Evolutionary conservation across 1,284 basidiomycete genomes (phyloP).

Genomic region (Cerioporus squamosus): DNA sequence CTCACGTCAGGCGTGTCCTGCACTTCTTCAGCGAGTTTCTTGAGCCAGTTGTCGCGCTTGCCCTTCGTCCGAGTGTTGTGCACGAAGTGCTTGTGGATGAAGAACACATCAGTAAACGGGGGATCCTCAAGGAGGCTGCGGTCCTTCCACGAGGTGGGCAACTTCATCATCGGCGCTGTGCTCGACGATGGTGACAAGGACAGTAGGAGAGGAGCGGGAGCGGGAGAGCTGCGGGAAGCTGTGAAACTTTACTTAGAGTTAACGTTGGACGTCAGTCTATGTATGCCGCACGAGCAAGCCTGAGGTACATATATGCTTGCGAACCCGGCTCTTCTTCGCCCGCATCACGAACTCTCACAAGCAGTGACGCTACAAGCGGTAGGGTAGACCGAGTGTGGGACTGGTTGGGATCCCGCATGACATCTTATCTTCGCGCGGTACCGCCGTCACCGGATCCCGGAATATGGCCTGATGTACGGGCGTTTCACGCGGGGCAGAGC

Average conservation of each 20-base stretch:
- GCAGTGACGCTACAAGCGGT: too few relatives aligned
- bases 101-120: conserved; percentile 33
- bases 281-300: too few relatives aligned
- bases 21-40: conserved; percentile 11
- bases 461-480: too few relatives aligned
- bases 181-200: background rate
- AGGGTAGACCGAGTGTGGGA: background rate
- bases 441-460: too few relatives aligned
- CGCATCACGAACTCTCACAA: too few relatives aligned
- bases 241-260: background rate
- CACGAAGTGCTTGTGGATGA: background rate
- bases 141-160: conserved; percentile 32
- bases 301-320: too few relatives aligned
- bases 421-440: background rate
- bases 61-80: conserved; percentile 5
- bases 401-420: background rate
- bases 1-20: conserved; percentile 5
- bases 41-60: conserved; percentile 16
- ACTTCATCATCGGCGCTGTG: conserved; percentile 16
- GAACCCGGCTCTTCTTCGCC: too few relatives aligned
- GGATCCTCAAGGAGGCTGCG: conserved; percentile 32
- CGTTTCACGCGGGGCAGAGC: too few relatives aligned
- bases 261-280: too few relatives aligned
- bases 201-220: background rate
- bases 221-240: background rate